Evolutionary conservation across 164 flowering plant genomes (phyloP).

Genomic region (Euptelea pleiosperma): DNA sequence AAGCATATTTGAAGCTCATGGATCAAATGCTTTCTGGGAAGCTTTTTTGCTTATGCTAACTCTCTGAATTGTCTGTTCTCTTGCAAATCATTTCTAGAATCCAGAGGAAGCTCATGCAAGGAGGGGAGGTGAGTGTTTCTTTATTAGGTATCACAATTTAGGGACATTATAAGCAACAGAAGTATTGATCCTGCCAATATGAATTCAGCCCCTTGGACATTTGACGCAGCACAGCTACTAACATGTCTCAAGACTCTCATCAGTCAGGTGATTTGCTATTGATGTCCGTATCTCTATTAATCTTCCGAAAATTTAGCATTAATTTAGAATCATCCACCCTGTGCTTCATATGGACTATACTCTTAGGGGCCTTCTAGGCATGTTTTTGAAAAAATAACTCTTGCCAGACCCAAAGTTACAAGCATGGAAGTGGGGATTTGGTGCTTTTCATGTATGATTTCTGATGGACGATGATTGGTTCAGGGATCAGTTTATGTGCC

Average conservation of each 20-base stretch:
- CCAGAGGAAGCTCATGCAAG: slow-evolving; percentile 98
- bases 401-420: not conserved
- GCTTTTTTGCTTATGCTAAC: not conserved
- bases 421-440: too few relatives aligned
- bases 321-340: not conserved
- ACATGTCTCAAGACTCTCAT: slow-evolving; percentile 56
- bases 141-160: slow-evolving; percentile 8
- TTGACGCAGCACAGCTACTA: slow-evolving; percentile 59
- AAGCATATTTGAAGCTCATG: not conserved
- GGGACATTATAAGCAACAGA: not conserved
- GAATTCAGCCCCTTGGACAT: slow-evolving; percentile 95
- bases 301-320: not conserved
- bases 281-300: not conserved
- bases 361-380: not conserved
- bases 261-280: slow-evolving; percentile 40
- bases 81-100: slow-evolving; percentile 44
- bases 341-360: not conserved
- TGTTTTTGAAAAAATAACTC: not conserved
- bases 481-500: slow-evolving; percentile 90
- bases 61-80: not conserved
- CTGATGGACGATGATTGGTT: not conserved
- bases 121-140: slow-evolving; percentile 80
- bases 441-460: not conserved
- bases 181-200: slow-evolving; percentile 21
- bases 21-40: not conserved